phyloP scores from a whole-genome alignment of 768 basidiomycete genomes.

The Saitozyma sp. region DNA sequence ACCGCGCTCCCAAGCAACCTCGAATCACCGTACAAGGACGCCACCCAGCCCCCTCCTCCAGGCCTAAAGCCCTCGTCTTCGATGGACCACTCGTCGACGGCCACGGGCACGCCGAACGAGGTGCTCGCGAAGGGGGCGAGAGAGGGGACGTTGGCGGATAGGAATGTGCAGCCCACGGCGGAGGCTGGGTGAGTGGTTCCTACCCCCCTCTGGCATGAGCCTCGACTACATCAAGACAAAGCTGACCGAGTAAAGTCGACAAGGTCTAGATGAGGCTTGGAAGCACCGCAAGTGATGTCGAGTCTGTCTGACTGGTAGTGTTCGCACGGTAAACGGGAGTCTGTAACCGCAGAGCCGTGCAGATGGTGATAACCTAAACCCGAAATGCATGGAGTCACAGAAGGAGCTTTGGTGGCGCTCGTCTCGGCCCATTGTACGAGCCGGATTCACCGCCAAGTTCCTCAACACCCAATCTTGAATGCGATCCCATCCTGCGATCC shows the following conservation, averaged over 20 bases:
- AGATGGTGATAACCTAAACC: too few relatives aligned
- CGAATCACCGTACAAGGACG: slow-evolving; percentile 27
- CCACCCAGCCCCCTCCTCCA: slow-evolving; percentile 15
- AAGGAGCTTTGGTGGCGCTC: too few relatives aligned
- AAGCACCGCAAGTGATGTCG: slow-evolving; percentile 29
- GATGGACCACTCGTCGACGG: slow-evolving; percentile 30
- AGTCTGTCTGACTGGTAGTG: too few relatives aligned
- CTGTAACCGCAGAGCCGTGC: too few relatives aligned
- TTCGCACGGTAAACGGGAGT: too few relatives aligned
- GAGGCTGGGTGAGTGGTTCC: slow-evolving; percentile 43
- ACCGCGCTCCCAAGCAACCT: slow-evolving; percentile 34
- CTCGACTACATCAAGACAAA: not conserved
- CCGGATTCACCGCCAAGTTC: too few relatives aligned
- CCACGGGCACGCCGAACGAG: slow-evolving; percentile 43
- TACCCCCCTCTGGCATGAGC: not conserved
- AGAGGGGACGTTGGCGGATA: slow-evolving; percentile 40
- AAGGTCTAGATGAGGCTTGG: slow-evolving; percentile 43
- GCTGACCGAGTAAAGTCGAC: slow-evolving; percentile 1
- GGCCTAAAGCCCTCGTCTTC: slow-evolving; percentile 35
- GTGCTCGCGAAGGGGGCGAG: slow-evolving; percentile 30
- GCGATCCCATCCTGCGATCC: too few relatives aligned
- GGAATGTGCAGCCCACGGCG: slow-evolving; percentile 37
- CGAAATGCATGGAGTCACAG: too few relatives aligned
- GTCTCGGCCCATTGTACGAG: too few relatives aligned
- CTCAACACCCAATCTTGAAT: too few relatives aligned